A percentile compares a stretch with the other conserved stretches of the same genome.
These are phyloP conservation scores for Skeletonema tropicum DNA, from an alignment of 108 stramenopile genomes.

Conservation along the genomic window DNA sequence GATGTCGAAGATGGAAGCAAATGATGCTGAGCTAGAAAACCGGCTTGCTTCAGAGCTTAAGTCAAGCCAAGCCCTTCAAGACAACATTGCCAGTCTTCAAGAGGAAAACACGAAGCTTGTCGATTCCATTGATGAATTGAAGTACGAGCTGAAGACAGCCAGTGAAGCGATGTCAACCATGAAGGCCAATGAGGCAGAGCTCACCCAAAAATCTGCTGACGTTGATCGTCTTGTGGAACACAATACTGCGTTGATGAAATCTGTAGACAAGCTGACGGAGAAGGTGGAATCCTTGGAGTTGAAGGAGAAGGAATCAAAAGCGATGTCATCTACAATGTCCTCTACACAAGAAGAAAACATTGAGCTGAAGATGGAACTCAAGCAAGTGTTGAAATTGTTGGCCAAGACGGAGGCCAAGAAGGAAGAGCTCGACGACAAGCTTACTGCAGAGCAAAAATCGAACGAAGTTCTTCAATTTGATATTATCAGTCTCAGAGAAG, in stretches of 20 bases:
- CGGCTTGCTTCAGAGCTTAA: not conserved
- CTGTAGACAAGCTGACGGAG: not conserved
- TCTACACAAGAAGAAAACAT: too few species aligned
- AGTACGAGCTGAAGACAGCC: too few species aligned
- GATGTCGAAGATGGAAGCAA: not conserved
- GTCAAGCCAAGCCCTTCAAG: not conserved
- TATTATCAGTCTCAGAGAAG: not conserved
- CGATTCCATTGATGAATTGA: too few species aligned
- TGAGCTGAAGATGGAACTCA: slow-evolving; percentile 1
- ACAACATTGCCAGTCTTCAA: not conserved
- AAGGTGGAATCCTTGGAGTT: not conserved
- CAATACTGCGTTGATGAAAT: not conserved
- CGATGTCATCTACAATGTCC: too few species aligned
- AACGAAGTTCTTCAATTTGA: not conserved
- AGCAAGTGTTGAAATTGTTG: not conserved
- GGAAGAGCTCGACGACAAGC: not conserved
- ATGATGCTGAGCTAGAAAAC: not conserved
- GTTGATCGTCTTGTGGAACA: not conserved
- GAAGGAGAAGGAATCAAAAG: too few species aligned
- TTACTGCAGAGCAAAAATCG: not conserved
- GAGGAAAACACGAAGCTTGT: too few species aligned
- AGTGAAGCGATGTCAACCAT: too few species aligned
- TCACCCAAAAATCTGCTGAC: too few species aligned
- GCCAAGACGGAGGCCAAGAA: not conserved
- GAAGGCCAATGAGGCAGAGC: too few species aligned